Evolutionary conservation across 2,329 filamentous ascomycete genomes (phyloP), one percentile per base, ranked within the genome.

Genomic region (Colletotrichum cuscutae): DNA sequence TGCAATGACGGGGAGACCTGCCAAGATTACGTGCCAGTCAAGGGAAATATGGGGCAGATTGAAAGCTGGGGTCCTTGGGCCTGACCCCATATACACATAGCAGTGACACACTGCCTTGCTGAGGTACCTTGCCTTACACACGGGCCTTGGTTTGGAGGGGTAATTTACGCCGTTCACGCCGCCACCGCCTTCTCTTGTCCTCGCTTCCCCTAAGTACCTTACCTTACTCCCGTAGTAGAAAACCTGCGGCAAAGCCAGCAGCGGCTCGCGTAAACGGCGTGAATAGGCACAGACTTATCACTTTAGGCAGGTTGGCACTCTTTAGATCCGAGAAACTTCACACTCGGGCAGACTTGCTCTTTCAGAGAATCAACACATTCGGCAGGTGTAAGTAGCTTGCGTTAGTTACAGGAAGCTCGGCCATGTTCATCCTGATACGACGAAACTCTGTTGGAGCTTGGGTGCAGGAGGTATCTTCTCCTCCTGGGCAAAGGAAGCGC

Each of bases 111-210:
- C 30, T 37, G 46, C 61, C 22, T 15, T 15, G 53, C 32, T 35
- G 37, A 42, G 15, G 37, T 7, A 42, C 15, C 37, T 19, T 42
- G 13, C 15, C 37, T 19, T 19, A 32, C 28, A 28, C 35, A n/a
- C n/a, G 30, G 13, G 30, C 7, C 8, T 42, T 13, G n/a, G 19
- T 64, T 12, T 60, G 49, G 68, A 67, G 68, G 68, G 68, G 66
- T 70, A 69, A 54, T 42, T 61, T 62, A 72, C 70, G 66, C 70
- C 26, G 60, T 72, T 72, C 70, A 72, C 70, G 70, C 65, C 30
- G 67, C 42, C 66, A 13, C 32, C 30, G 56, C 54, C 11, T 52
- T 19, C 13, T 24, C 22, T 42, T 63, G 4, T 28, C 13, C 13
- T 9, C 46, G 3, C 24, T 11, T 32, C 46, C 61, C 8, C 11